These are phyloP conservation scores for Ceratobasidium theobromae DNA, from an alignment of 1,284 basidiomycete genomes.

Conservation along the genomic window DNA sequence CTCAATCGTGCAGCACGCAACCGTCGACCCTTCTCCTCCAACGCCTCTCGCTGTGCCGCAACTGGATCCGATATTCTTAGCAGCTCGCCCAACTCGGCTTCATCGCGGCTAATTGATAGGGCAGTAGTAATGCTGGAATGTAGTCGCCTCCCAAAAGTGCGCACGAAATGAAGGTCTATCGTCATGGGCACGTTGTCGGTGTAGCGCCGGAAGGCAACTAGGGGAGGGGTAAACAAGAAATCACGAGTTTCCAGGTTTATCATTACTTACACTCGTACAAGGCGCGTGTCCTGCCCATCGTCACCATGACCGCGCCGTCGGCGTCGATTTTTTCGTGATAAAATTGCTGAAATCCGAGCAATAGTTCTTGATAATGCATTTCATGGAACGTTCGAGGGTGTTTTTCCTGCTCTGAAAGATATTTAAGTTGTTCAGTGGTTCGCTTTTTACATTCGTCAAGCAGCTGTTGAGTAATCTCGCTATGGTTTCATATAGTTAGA, in stretches of 20 bases:
- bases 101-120: background rate
- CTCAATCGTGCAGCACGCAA: background rate
- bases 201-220: background rate
- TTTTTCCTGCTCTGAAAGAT: constrained; percentile 1
- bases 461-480: background rate
- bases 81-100: background rate
- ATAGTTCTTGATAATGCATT: background rate
- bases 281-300: background rate
- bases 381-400: constrained; percentile 6
- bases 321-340: background rate
- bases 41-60: background rate
- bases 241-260: background rate
- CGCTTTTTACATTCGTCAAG: background rate
- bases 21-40: background rate
- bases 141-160: background rate
- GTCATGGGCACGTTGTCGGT: background rate
- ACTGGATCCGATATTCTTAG: constrained; percentile 1
- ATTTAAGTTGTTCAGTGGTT: constrained; percentile 1
- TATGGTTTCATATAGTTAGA: no score
- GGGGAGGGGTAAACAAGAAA: no score
- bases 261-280: background rate
- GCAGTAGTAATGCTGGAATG: background rate
- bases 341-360: background rate
- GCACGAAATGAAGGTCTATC: background rate
- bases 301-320: background rate